Conservation (phyloP, 331 rosid genomes). For the Quercus tomentella region DNA sequence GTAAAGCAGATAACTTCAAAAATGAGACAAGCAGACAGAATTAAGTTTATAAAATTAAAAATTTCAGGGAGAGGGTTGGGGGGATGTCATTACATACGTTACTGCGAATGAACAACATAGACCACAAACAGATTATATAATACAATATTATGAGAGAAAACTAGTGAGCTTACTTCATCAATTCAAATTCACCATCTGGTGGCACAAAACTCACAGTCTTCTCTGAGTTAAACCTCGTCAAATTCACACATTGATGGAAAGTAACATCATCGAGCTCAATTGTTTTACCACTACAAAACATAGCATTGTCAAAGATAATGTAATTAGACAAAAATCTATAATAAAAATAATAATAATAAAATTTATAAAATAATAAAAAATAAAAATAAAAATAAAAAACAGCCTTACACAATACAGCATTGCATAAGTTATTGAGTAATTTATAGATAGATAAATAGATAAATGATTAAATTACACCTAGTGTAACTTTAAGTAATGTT, state of each 20-base stretch:
- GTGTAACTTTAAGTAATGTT: too few species aligned
- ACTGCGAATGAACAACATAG: background rate
- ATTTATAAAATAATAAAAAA: too few species aligned
- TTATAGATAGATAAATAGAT: background rate
- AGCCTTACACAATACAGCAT: background rate
- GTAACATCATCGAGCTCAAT: slow-evolving; percentile 99
- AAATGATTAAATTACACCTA: too few species aligned
- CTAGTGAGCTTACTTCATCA: slow-evolving; percentile 77
- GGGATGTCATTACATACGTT: background rate
- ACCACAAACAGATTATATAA: background rate
- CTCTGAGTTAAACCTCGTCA: slow-evolving; percentile 97
- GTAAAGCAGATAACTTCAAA: background rate
- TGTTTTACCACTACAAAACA: slow-evolving; percentile 90
- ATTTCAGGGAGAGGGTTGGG: background rate
- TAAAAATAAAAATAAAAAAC: background rate
- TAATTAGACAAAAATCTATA: slow-evolving; percentile 3
- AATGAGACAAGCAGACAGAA: background rate
- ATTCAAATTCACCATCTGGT: slow-evolving; percentile 99
- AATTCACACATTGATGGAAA: slow-evolving; percentile 98
- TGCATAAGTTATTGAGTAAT: background rate
- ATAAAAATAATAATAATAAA: too few species aligned
- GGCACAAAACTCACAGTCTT: slow-evolving; percentile 99
- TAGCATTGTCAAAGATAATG: background rate
- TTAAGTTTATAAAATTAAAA: background rate
- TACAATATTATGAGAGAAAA: background rate